Evolutionary conservation across 164 flowering plant genomes (phyloP), one percentile per base, ranked within the genome.

Genomic region (Brasenia schreberi): DNA sequence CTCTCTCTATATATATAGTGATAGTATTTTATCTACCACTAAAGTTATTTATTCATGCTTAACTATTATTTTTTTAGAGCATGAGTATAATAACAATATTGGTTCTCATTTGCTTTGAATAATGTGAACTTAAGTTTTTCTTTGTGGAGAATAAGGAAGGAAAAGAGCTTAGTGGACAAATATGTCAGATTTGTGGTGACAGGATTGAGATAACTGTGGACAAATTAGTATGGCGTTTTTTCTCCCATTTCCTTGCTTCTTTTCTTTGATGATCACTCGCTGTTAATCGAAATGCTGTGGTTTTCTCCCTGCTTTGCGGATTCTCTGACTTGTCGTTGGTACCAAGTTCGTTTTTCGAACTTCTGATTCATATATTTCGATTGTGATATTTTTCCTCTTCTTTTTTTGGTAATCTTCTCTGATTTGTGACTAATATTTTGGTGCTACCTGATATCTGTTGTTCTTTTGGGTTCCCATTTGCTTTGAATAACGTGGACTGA

Each of bases 131-230:
- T 27, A 33, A 5, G 63, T 61, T 61, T 61, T 61, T 61, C n/a
- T 49, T n/a, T 17, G 42, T 42, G 61, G 62, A 66, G 68, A 61
- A 59, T 7, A 87, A 80, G 5, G 80, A 87, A 49, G 81, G 84
- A 66, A 73, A 78, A 70, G 92, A 87, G 70, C 71, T 86, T 67
- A 87, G 87, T 72, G 92, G 88, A 63, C 90, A 92, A 73, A 81
- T 78, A 65, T 92, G 98, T 69, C 87, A 89, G 83, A 89, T 92
- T 75, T 94, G 98, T 77, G 95, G 92, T 17, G 97, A 91, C 78
- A 92, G 83, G 66, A 76, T 94, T 19, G 98, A 85, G 74, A 63
- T 87, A 56, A 76, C 84, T 7, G 85, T 65, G 11, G 88, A 79
- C n/a, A 33, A 33, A 33, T 33, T 33, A 33, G 39, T 33, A 33